phyloP scores from a whole-genome alignment of 352 stramenopile species.

The Globisporangium solare region DNA sequence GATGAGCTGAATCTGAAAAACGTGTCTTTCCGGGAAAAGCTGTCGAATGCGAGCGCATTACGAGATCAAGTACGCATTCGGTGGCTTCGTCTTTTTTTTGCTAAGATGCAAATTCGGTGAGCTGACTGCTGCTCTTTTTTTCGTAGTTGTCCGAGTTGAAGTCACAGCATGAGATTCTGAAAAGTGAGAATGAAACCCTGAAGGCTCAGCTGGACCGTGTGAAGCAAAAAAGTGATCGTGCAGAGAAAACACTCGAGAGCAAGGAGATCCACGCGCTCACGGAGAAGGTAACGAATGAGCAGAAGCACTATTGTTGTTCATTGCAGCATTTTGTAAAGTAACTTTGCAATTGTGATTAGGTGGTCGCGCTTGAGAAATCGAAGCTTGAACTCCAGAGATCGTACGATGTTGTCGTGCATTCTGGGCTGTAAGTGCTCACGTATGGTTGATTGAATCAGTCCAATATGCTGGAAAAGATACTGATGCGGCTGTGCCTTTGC shows the following conservation, averaged over 20 bases:
- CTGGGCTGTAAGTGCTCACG: slow-evolving; percentile 24
- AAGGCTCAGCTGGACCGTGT: slow-evolving; percentile 44
- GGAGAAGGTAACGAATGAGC: slow-evolving; percentile 26
- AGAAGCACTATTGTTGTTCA: neutral
- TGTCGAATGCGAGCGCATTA: slow-evolving; percentile 49
- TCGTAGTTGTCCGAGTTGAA: slow-evolving; percentile 60
- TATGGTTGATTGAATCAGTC: neutral
- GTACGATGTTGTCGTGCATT: slow-evolving; percentile 28
- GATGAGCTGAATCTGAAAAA: slow-evolving; percentile 82
- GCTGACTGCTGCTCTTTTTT: neutral
- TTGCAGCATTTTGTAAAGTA: neutral
- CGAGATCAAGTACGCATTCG: slow-evolving; percentile 61
- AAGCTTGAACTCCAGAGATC: slow-evolving; percentile 33
- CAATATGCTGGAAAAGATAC: neutral
- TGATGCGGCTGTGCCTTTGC: neutral
- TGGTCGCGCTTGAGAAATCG: slow-evolving; percentile 28
- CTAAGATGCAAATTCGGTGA: neutral
- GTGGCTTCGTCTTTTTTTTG: slow-evolving; percentile 2
- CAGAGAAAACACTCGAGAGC: slow-evolving; percentile 23
- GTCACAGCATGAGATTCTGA: slow-evolving; percentile 36
- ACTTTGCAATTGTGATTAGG: slow-evolving; percentile 11
- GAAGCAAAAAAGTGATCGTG: slow-evolving; percentile 25
- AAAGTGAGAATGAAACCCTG: slow-evolving; percentile 42
- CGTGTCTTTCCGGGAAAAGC: slow-evolving; percentile 60
- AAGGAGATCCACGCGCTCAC: slow-evolving; percentile 29